Evolutionary conservation across 2,329 filamentous ascomycete genomes (phyloP).

Genomic region (Aspergillus tamarii): DNA sequence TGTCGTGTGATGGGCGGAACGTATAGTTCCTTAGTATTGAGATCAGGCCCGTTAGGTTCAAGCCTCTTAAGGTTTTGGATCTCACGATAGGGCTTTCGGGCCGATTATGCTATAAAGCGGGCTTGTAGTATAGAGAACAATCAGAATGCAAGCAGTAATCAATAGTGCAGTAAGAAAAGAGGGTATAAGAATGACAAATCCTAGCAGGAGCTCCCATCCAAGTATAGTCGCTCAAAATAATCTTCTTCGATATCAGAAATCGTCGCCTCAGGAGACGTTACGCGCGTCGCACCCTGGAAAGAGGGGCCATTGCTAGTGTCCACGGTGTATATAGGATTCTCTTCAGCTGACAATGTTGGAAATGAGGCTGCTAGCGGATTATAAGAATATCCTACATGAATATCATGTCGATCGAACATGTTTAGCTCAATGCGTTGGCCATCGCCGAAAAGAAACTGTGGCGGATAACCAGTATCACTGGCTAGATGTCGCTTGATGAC

Average conservation of each 20-base stretch:
- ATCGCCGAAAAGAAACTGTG: conserved; percentile 33
- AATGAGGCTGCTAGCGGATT: conserved; percentile 40
- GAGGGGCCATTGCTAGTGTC: conserved; percentile 17
- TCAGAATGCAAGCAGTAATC: not conserved
- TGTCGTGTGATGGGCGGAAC: not conserved
- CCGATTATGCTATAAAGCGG: not conserved
- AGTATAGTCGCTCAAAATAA: conserved; percentile 38
- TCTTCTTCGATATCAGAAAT: conserved; percentile 39
- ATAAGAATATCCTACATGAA: conserved; percentile 30
- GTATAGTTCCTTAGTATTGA: not conserved
- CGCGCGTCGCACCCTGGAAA: conserved; percentile 21
- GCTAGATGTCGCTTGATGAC: conserved; percentile 21
- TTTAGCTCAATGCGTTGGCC: conserved; percentile 25
- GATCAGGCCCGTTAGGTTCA: not conserved
- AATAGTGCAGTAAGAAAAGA: not conserved
- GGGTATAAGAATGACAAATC: conserved; percentile 4
- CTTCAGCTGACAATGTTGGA: conserved; percentile 23
- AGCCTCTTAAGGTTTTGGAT: not conserved
- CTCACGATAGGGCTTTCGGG: not conserved
- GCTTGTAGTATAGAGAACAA: not conserved
- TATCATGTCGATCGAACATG: conserved; percentile 29
- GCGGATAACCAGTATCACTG: conserved; percentile 24
- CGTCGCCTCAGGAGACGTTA: conserved; percentile 37
- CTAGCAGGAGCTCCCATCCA: conserved; percentile 32
- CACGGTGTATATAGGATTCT: conserved; percentile 26